phyloP scores from a whole-genome alignment of 352 stramenopile species.

The Phytophthora pinifolia region DNA sequence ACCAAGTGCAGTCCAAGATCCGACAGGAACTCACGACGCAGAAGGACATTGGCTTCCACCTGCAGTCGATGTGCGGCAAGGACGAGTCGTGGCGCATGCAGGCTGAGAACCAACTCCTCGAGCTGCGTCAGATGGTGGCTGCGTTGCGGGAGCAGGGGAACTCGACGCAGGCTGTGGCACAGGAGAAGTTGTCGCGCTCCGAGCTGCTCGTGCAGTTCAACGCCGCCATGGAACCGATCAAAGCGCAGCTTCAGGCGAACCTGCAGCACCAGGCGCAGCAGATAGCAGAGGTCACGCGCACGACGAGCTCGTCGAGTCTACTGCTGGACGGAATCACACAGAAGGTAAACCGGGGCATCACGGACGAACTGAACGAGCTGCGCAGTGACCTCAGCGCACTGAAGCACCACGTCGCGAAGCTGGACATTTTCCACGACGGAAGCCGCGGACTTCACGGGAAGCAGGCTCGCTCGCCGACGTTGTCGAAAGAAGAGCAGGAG shows the following conservation, averaged over 20 bases:
- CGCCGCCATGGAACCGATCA: conserved; percentile 76
- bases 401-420: conserved; percentile 53
- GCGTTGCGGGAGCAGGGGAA: conserved; percentile 73
- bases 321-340: conserved; percentile 61
- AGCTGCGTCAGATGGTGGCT: conserved; percentile 72
- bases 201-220: conserved; percentile 85
- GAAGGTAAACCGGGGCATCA: conserved; percentile 61
- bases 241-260: conserved; percentile 72
- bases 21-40: conserved; percentile 79
- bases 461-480: conserved; percentile 1
- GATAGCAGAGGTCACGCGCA: conserved; percentile 67
- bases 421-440: conserved; percentile 33
- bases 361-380: conserved; percentile 53
- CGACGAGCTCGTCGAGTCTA: conserved; percentile 54
- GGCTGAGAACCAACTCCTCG: conserved; percentile 77
- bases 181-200: conserved; percentile 75
- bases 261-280: conserved; percentile 74
- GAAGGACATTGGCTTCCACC: conserved; percentile 79
- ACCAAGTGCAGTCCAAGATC: conserved; percentile 77
- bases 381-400: conserved; percentile 55
- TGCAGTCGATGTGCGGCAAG: conserved; percentile 84
- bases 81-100: conserved; percentile 87
- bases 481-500: conserved; percentile 24
- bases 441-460: conserved; percentile 3
- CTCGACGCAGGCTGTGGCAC: conserved; percentile 51